Percentiles rank a stretch among this genome's conserved stretches.
Conservation (phyloP, 2,329 filamentous ascomycete genomes). For the Didymosphaeria variabile region DNA sequence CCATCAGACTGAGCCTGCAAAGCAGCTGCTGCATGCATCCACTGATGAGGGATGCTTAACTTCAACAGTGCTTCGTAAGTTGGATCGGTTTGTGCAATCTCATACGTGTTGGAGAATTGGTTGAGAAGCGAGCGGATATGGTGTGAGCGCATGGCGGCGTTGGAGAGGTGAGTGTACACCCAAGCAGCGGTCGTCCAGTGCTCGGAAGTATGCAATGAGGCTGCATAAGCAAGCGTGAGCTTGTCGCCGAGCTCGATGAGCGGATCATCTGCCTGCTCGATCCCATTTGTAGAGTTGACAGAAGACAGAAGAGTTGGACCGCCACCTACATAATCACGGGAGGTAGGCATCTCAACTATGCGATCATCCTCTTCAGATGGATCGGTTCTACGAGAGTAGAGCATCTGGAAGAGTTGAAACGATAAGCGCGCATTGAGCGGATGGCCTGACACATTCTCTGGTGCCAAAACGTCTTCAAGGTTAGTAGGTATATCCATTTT, state of each 20-base stretch:
- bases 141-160: slow-evolving; percentile 70
- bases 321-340: slow-evolving; percentile 25
- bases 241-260: slow-evolving; percentile 66
- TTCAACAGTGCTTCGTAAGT: slow-evolving; percentile 69
- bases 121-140: slow-evolving; percentile 72
- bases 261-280: slow-evolving; percentile 62
- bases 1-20: slow-evolving; percentile 79
- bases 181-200: slow-evolving; percentile 67
- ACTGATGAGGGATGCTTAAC: slow-evolving; percentile 75
- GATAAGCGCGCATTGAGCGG: slow-evolving; percentile 78
- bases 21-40: slow-evolving; percentile 90
- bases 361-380: slow-evolving; percentile 35
- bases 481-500: slow-evolving; percentile 52
- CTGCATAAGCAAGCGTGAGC: slow-evolving; percentile 61
- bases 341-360: slow-evolving; percentile 43
- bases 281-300: slow-evolving; percentile 33
- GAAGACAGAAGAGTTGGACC: slow-evolving; percentile 42
- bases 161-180: slow-evolving; percentile 78
- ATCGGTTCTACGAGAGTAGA: slow-evolving; percentile 46
- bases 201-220: slow-evolving; percentile 45
- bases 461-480: slow-evolving; percentile 76
- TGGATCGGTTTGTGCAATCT: slow-evolving; percentile 63
- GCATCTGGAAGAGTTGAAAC: slow-evolving; percentile 81
- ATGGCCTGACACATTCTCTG: slow-evolving; percentile 78
- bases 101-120: slow-evolving; percentile 71